These are phyloP conservation scores for Crinitomyces ghanaensis DNA, from an alignment of 805 yeast genomes.

Conservation along the genomic window DNA sequence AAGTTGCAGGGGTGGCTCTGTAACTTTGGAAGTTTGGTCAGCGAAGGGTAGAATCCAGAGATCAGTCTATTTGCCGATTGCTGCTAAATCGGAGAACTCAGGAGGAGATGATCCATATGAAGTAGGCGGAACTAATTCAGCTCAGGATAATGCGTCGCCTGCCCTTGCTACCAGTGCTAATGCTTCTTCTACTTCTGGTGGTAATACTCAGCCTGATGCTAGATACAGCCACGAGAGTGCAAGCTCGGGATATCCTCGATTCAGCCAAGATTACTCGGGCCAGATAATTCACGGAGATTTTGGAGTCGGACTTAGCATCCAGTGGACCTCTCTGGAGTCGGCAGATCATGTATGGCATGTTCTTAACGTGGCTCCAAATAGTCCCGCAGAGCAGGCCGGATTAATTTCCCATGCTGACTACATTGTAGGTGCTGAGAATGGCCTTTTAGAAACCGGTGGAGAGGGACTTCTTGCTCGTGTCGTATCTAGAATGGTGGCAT, in stretches of 20 bases:
- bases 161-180: no score
- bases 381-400: constrained; percentile 79
- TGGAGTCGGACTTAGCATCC: constrained; percentile 51
- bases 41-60: constrained; percentile 56
- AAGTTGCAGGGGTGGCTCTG: constrained; percentile 29
- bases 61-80: constrained; percentile 20
- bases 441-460: constrained; percentile 76
- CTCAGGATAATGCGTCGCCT: constrained; percentile 1
- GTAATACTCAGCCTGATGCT: no score
- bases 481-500: constrained; percentile 33
- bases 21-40: constrained; percentile 63
- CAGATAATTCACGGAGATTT: constrained; percentile 34
- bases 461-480: constrained; percentile 66
- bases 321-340: constrained; percentile 63
- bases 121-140: constrained; percentile 14
- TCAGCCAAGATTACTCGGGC: no score
- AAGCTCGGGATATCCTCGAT: no score
- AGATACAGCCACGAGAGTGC: no score
- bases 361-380: constrained; percentile 53
- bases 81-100: constrained; percentile 6
- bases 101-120: background rate
- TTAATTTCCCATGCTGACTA: constrained; percentile 79
- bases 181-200: no score
- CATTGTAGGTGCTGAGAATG: constrained; percentile 79
- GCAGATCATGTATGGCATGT: constrained; percentile 85